phyloP scores from a whole-genome alignment of 208 protist species.

The Crithidia acanthocephali region DNA sequence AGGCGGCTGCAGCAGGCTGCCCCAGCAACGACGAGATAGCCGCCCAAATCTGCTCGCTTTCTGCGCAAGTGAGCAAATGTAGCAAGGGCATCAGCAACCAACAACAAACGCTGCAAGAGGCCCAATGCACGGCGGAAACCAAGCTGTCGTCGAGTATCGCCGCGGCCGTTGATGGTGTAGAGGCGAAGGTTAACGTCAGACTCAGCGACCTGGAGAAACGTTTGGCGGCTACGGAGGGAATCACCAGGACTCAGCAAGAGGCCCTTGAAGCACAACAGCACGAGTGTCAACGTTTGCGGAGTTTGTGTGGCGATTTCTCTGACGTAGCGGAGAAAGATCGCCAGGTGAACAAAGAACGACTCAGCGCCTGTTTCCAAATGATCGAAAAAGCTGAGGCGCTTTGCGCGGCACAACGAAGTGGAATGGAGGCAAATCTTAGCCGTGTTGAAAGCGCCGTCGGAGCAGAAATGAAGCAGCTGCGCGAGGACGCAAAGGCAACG shows the following conservation, averaged over 20 bases:
- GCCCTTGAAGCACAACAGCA: conserved; percentile 9
- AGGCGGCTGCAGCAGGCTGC: not conserved
- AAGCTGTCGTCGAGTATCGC: not conserved
- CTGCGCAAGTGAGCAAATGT: not conserved
- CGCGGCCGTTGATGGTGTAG: not conserved
- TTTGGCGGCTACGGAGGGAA: conserved; percentile 2
- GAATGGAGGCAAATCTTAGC: conserved; percentile 2
- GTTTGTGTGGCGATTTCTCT: conserved; percentile 19
- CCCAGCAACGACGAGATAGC: not conserved
- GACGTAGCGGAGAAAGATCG: conserved; percentile 17
- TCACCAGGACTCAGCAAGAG: not conserved
- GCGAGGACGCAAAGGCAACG: conserved; percentile 21
- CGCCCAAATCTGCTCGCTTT: not conserved
- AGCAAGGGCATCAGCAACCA: not conserved
- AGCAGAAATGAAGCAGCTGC: not conserved
- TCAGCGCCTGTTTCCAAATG: conserved; percentile 24
- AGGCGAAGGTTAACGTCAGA: not conserved
- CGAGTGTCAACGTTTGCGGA: conserved; percentile 9
- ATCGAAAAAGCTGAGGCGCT: conserved; percentile 27
- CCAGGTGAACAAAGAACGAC: conserved; percentile 17
- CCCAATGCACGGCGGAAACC: not conserved
- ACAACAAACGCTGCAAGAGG: not conserved
- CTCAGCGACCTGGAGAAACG: not conserved
- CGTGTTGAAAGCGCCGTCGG: not conserved
- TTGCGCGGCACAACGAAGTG: conserved; percentile 11